phyloP scores from a whole-genome alignment of 257 asterid species.

The Osmanthus fragrans region DNA sequence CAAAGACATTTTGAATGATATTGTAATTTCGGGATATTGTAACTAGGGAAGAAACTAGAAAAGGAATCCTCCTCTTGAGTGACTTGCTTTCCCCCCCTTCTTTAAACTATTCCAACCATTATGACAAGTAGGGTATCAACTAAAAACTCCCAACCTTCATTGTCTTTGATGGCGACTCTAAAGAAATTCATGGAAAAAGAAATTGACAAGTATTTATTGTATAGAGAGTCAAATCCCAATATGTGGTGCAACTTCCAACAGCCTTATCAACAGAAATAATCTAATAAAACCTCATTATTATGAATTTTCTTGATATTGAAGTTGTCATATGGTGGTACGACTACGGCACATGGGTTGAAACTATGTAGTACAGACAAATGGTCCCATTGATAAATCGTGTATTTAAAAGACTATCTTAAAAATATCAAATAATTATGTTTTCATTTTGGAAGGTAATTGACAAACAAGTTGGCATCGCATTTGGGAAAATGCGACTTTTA shows the following conservation, averaged over 20 bases:
- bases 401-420: neutral
- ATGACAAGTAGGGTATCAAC: constrained; percentile 38
- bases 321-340: neutral
- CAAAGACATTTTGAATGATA: too few species aligned
- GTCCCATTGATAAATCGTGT: neutral
- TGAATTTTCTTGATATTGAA: neutral
- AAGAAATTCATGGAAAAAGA: constrained; percentile 21
- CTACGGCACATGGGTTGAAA: constrained; percentile 1
- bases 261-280: neutral
- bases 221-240: neutral
- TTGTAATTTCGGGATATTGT: neutral
- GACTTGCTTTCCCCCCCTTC: neutral
- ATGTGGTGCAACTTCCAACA: constrained; percentile 34
- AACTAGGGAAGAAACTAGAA: neutral
- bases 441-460: neutral
- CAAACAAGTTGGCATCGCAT: neutral
- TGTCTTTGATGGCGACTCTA: neutral
- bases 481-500: neutral
- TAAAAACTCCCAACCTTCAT: constrained; percentile 30
- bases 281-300: neutral
- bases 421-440: neutral
- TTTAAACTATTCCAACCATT: constrained; percentile 27
- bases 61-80: neutral
- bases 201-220: neutral
- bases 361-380: neutral